These are phyloP conservation scores for Penicillium sp. DNA, from an alignment of 2,329 filamentous ascomycete species.

Conservation along the genomic window DNA sequence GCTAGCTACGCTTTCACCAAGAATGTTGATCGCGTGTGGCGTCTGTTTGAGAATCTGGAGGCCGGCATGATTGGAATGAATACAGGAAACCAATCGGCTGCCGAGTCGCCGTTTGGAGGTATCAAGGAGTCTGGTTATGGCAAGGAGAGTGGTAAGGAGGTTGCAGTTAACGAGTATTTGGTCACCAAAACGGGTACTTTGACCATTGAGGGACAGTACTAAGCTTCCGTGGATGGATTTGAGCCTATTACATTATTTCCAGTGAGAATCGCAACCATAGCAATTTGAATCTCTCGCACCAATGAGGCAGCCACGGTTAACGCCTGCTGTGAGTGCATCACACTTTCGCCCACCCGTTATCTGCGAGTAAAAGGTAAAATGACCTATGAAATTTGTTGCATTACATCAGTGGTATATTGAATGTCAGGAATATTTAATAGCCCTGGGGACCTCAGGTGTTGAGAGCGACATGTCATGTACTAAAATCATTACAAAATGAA, in stretches of 20 bases:
- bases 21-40: constrained; percentile 64
- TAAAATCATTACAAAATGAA: not conserved
- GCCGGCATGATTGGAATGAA: constrained; percentile 69
- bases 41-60: constrained; percentile 65
- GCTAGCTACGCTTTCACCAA: constrained; percentile 69
- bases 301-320: not conserved
- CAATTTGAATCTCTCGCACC: not conserved
- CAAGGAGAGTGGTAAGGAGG: constrained; percentile 66
- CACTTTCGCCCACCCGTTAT: not conserved
- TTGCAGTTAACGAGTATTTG: constrained; percentile 61
- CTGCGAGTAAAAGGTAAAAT: not conserved
- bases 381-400: no score
- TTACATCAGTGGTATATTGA: no score
- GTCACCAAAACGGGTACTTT: constrained; percentile 66
- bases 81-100: constrained; percentile 63
- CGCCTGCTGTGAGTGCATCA: not conserved
- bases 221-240: constrained; percentile 1
- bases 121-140: constrained; percentile 68
- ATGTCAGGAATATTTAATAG: no score
- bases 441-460: not conserved
- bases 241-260: not conserved
- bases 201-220: constrained; percentile 58
- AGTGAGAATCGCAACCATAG: not conserved
- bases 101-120: constrained; percentile 65
- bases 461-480: not conserved